phyloP scores from a whole-genome alignment of 2,329 filamentous ascomycete genomes.

The Sclerotinia spermophila region DNA sequence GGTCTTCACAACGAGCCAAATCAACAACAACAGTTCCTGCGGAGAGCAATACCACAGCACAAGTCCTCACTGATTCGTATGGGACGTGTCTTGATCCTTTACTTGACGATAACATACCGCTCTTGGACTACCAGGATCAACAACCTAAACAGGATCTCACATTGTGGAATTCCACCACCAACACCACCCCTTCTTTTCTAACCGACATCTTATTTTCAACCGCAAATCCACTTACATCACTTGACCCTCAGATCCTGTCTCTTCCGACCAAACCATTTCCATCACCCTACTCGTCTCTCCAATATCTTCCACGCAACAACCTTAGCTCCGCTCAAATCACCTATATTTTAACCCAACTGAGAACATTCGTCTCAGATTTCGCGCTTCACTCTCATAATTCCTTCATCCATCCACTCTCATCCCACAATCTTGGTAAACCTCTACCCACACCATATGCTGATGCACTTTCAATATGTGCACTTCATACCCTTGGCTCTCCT shows the following conservation, averaged over 20 bases:
- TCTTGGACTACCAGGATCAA: not conserved
- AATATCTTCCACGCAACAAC: conserved; percentile 8
- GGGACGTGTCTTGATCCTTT: not conserved
- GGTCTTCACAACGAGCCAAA: not conserved
- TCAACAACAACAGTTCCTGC: not conserved
- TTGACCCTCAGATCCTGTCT: not conserved
- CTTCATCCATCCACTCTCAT: conserved; percentile 27
- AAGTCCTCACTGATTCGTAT: not conserved
- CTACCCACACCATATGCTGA: conserved; percentile 26
- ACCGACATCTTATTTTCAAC: not conserved
- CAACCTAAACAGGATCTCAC: not conserved
- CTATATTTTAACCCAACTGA: conserved; percentile 22
- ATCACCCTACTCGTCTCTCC: conserved; percentile 20
- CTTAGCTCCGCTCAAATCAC: conserved; percentile 17
- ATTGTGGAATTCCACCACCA: not conserved
- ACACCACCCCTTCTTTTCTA: not conserved
- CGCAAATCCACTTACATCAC: too few species aligned
- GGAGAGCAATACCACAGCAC: not conserved
- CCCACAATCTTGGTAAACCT: not conserved
- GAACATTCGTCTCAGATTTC: conserved; percentile 19
- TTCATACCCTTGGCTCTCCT: conserved; percentile 23
- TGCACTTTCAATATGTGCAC: conserved; percentile 21
- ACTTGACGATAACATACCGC: not conserved
- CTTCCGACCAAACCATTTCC: not conserved
- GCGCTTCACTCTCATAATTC: conserved; percentile 22